These are phyloP conservation scores for Rosellinia necatrix DNA, from an alignment of 2,329 filamentous ascomycete species.

Conservation along the genomic window DNA sequence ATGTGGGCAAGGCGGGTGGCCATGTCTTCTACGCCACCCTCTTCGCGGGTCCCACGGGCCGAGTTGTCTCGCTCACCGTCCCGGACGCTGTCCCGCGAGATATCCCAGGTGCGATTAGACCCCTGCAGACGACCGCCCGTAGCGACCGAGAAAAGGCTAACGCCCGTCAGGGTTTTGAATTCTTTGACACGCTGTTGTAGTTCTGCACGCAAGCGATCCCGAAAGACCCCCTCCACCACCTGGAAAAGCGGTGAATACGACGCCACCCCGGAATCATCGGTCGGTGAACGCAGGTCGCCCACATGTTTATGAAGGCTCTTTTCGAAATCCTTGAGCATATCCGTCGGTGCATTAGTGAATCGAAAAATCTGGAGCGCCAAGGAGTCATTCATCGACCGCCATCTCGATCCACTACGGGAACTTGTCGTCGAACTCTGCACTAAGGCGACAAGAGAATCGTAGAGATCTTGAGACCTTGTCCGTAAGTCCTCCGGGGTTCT, in stretches of 20 bases:
- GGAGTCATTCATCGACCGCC: constrained; percentile 57
- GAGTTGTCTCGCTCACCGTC: constrained; percentile 39
- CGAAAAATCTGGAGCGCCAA: constrained; percentile 64
- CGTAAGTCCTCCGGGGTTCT: constrained; percentile 47
- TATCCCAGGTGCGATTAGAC: constrained; percentile 44
- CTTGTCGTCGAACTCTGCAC: constrained; percentile 56
- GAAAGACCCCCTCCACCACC: constrained; percentile 56
- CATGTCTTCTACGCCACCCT: constrained; percentile 66
- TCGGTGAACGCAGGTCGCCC: constrained; percentile 37
- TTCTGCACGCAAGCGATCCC: constrained; percentile 53
- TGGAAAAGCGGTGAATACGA: constrained; percentile 51
- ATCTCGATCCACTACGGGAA: constrained; percentile 51
- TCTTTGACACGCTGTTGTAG: constrained; percentile 56
- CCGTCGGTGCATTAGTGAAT: constrained; percentile 55
- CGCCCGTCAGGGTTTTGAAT: constrained; percentile 57
- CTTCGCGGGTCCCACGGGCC: constrained; percentile 52
- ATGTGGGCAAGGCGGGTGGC: constrained; percentile 81
- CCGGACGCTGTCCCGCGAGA: constrained; percentile 34
- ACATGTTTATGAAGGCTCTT: constrained; percentile 53
- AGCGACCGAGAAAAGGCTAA: constrained; percentile 59
- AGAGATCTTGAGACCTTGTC: constrained; percentile 53
- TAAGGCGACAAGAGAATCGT: constrained; percentile 58
- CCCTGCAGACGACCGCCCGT: constrained; percentile 55
- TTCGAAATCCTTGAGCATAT: constrained; percentile 55
- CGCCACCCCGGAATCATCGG: constrained; percentile 7